phyloP scores from a whole-genome alignment of 768 basidiomycete species.

The Leccinellum albellum region DNA sequence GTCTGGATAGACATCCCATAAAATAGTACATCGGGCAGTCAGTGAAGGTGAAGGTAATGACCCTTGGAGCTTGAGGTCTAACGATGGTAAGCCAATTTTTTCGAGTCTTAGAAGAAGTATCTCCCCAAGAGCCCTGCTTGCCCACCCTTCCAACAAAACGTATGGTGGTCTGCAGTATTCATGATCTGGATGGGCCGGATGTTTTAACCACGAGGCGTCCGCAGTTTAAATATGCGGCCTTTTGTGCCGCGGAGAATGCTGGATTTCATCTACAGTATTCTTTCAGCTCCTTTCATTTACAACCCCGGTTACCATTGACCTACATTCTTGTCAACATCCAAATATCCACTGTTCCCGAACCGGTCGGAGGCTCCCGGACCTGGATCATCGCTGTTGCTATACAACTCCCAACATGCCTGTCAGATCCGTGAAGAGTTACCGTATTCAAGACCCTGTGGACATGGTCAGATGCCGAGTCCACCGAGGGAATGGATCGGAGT shows the following conservation, averaged over 20 bases:
- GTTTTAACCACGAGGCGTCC: not conserved
- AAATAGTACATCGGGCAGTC: too few species aligned
- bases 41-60: too few species aligned
- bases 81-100: too few species aligned
- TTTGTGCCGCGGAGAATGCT: not conserved
- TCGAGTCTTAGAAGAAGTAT: too few species aligned
- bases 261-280: not conserved
- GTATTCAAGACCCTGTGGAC: constrained; percentile 8
- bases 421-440: not conserved
- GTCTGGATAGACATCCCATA: too few species aligned
- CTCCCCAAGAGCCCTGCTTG: too few species aligned
- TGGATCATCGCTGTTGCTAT: constrained; percentile 5
- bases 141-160: too few species aligned
- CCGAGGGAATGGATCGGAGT: not conserved
- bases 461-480: not conserved
- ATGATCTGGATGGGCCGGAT: not conserved
- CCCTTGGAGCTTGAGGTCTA: too few species aligned
- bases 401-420: not conserved
- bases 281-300: constrained; percentile 10
- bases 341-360: not conserved
- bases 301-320: not conserved
- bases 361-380: not conserved
- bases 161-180: not conserved
- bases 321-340: not conserved
- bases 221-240: not conserved